phyloP scores from a whole-genome alignment of 345 rosid species.

The Euphorbia lathyris region DNA sequence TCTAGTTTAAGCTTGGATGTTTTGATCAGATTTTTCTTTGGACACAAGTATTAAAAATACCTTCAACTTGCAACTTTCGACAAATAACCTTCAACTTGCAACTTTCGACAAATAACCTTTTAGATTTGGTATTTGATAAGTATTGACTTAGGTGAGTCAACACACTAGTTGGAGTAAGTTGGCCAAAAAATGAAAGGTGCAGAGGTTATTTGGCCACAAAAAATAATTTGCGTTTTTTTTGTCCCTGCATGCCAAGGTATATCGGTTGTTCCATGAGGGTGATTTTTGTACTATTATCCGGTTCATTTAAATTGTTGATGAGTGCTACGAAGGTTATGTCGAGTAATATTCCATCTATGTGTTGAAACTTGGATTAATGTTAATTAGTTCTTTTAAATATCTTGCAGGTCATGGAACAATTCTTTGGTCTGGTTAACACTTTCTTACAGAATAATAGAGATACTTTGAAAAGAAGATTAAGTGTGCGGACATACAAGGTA shows the following conservation, averaged over 20 bases:
- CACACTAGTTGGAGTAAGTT: no score
- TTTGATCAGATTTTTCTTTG: no score
- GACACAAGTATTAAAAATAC: no score
- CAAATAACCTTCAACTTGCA: no score
- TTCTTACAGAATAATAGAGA: slow-evolving; percentile 77
- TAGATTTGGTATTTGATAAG: no score
- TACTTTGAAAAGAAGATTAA: slow-evolving; percentile 86
- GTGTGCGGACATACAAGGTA: slow-evolving; percentile 93
- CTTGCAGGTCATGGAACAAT: slow-evolving; percentile 97
- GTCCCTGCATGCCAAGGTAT: neutral
- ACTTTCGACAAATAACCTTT: no score
- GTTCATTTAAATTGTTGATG: neutral
- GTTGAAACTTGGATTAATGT: neutral
- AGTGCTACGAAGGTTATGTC: neutral
- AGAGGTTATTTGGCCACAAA: no score
- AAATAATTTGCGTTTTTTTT: neutral
- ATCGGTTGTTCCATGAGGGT: no score
- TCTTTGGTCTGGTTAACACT: slow-evolving; percentile 88
- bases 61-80: no score
- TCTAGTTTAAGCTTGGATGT: neutral
- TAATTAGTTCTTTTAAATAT: slow-evolving; percentile 5
- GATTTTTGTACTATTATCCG: no score
- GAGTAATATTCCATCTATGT: neutral
- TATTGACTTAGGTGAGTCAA: no score
- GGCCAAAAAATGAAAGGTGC: no score